Evolutionary conservation across 2,329 filamentous ascomycete genomes (phyloP).

Genomic region (Fusarium globosum): DNA sequence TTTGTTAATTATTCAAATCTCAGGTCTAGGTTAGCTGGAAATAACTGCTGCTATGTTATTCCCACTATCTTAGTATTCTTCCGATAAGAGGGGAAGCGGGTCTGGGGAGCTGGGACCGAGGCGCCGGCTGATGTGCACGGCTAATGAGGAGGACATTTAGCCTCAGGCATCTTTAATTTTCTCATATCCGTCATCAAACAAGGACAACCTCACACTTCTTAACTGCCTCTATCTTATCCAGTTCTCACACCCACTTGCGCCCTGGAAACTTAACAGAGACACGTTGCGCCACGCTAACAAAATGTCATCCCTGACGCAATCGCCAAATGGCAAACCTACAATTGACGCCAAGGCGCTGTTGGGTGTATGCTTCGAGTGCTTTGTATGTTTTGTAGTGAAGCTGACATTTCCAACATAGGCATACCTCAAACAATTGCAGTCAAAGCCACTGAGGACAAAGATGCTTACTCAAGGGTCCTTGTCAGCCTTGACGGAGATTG

Average conservation of each 20-base stretch:
- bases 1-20: too few species aligned
- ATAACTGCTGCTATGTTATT: neutral
- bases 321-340: neutral
- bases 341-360: constrained; percentile 13
- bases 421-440: constrained; percentile 21
- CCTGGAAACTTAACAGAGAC: neutral
- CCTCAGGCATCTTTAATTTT: constrained; percentile 7
- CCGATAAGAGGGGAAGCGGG: neutral
- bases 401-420: neutral
- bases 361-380: neutral
- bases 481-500: constrained; percentile 18
- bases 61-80: neutral
- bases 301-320: neutral
- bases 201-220: neutral
- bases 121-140: constrained; percentile 19
- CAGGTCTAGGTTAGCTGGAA: neutral
- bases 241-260: neutral
- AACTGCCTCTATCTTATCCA: neutral
- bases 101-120: constrained; percentile 5
- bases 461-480: constrained; percentile 13
- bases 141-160: neutral
- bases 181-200: constrained; percentile 12
- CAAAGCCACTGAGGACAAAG: constrained; percentile 19
- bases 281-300: neutral
- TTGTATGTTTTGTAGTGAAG: neutral